Conservation (phyloP, 108 stramenopile genomes). For the Skeletonema marinoi region DNA sequence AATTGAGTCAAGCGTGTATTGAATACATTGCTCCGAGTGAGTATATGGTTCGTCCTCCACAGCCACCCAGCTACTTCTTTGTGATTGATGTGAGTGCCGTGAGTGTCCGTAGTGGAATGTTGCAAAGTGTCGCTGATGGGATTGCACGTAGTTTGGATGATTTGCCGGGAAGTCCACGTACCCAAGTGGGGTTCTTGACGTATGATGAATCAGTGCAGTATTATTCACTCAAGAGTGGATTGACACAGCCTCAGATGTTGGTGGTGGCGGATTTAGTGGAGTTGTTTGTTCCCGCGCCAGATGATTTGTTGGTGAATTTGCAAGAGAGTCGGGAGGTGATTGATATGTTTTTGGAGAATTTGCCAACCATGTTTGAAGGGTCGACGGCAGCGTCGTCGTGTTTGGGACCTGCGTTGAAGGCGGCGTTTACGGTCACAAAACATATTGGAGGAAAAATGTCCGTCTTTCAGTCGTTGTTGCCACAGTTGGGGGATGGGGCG, state of each 20-base stretch:
- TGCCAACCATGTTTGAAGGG: conserved; percentile 92
- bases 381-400: conserved; percentile 65
- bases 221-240: conserved; percentile 88
- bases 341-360: conserved; percentile 90
- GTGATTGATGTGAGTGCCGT: conserved; percentile 93
- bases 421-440: conserved; percentile 95
- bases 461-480: conserved; percentile 90
- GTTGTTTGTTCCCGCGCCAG: conserved; percentile 94
- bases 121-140: conserved; percentile 75
- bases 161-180: conserved; percentile 86
- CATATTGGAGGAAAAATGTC: conserved; percentile 97
- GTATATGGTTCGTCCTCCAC: conserved; percentile 99
- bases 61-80: conserved; percentile 96
- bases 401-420: conserved; percentile 94
- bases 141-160: conserved; percentile 88
- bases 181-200: conserved; percentile 94
- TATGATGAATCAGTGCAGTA: conserved; percentile 96
- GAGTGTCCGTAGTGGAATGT: conserved; percentile 89
- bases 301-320: conserved; percentile 96
- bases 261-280: conserved; percentile 94
- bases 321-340: conserved; percentile 85
- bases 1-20: conserved; percentile 85
- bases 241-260: conserved; percentile 92
- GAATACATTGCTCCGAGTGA: conserved; percentile 95
- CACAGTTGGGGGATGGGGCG: conserved; percentile 91